phyloP scores from a whole-genome alignment of 2,329 filamentous ascomycete genomes.

The Zymoseptoria ardabiliae region DNA sequence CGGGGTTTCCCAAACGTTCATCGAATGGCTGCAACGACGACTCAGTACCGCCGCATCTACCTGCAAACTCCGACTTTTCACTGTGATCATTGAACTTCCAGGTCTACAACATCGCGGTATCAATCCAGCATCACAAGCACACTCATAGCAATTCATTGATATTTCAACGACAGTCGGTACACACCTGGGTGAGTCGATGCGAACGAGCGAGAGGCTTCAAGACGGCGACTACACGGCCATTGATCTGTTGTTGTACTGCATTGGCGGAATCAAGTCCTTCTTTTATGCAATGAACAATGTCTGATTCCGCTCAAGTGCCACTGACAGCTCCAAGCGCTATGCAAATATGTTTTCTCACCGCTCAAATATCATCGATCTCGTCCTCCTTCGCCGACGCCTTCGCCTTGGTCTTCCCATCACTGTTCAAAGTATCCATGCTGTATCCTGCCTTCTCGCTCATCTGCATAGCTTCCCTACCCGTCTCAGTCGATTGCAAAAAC shows the following conservation, averaged over 20 bases:
- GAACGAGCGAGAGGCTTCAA: neutral
- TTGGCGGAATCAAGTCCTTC: neutral
- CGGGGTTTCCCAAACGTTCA: neutral
- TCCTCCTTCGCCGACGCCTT: slow-evolving; percentile 25
- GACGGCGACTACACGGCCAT: neutral
- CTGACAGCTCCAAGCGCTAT: neutral
- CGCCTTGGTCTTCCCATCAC: slow-evolving; percentile 36
- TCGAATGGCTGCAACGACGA: neutral
- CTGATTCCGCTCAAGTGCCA: neutral
- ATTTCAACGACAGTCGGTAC: neutral
- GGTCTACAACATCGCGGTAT: neutral
- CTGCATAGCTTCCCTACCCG: slow-evolving; percentile 72
- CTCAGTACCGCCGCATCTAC: neutral
- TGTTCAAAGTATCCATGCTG: slow-evolving; percentile 24
- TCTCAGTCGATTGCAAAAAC: slow-evolving; percentile 81
- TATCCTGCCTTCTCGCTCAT: slow-evolving; percentile 54
- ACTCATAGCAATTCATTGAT: neutral
- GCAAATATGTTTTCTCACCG: neutral
- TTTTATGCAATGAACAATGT: neutral
- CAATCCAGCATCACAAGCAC: neutral
- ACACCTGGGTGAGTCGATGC: no score
- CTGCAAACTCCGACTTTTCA: neutral
- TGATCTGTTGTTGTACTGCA: neutral
- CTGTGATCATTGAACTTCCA: neutral
- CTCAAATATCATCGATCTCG: slow-evolving; percentile 31